Conservation (phyloP, 1,284 basidiomycete genomes). For the Rhodotorula sp. region DNA sequence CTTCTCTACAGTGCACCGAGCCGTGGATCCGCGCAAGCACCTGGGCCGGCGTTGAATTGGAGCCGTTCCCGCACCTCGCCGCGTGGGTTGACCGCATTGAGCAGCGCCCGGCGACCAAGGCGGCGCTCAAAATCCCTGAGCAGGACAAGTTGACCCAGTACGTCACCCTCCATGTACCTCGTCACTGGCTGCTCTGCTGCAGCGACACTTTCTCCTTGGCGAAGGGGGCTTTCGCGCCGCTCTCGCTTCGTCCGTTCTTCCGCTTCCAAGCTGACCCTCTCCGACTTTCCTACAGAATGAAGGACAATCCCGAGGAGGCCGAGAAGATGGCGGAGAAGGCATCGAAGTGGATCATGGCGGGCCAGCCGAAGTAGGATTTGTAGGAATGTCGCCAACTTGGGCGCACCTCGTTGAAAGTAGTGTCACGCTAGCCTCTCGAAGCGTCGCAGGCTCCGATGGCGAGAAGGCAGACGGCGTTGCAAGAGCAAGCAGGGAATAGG, state of each 20-base stretch:
- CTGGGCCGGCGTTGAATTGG: conserved; percentile 36
- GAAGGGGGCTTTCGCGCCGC: too few relatives aligned
- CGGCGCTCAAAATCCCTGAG: conserved; percentile 26
- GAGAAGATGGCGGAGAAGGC: conserved; percentile 18
- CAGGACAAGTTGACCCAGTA: conserved; percentile 12
- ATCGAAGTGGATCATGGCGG: conserved; percentile 21
- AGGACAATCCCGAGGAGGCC: conserved; percentile 16
- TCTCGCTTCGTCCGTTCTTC: too few relatives aligned
- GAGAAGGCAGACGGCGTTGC: too few relatives aligned
- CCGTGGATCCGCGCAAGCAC: conserved; percentile 16
- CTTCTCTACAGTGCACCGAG: background rate
- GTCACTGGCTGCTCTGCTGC: background rate
- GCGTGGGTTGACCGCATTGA: conserved; percentile 39
- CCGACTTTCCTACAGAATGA: background rate
- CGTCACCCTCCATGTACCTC: background rate
- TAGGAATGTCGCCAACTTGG: too few relatives aligned
- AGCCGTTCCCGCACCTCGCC: conserved; percentile 25
- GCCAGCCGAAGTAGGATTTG: conserved; percentile 15
- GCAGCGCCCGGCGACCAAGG: conserved; percentile 24
- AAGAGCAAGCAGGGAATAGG: too few relatives aligned
- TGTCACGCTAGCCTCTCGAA: too few relatives aligned
- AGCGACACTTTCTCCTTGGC: too few relatives aligned
- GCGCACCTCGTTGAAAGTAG: too few relatives aligned
- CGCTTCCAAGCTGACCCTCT: background rate
- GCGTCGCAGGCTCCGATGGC: too few relatives aligned